A percentile compares a stretch with the other conserved stretches of the same genome.
Conservation (phyloP, 148 eudicot genomes). For the Amaranthus cruentus region DNA sequence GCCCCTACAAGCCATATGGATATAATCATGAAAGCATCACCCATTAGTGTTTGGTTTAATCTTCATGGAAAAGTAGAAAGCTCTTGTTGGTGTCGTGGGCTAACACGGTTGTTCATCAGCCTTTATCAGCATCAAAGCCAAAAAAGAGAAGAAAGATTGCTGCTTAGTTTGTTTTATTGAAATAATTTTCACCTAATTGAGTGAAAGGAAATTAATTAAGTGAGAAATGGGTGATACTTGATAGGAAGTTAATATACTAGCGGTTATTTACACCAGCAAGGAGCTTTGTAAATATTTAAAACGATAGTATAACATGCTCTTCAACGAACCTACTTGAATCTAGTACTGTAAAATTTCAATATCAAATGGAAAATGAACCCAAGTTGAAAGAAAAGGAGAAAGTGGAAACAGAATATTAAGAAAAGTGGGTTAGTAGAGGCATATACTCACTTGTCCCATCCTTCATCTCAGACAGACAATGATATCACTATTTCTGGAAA, state of each 20-base stretch:
- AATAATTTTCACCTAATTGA: conserved; percentile 1
- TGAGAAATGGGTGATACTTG: neutral
- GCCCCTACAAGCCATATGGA: conserved; percentile 28
- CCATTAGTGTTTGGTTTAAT: conserved; percentile 12
- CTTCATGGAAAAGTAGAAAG: conserved; percentile 22
- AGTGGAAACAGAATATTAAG: neutral
- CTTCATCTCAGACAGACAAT: neutral
- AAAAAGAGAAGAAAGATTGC: neutral
- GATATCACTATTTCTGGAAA: conserved; percentile 24
- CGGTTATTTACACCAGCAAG: too few species aligned
- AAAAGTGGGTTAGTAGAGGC: neutral
- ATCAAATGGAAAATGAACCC: neutral
- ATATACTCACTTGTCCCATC: conserved; percentile 9
- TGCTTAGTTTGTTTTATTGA: neutral
- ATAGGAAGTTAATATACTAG: neutral
- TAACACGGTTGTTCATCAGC: conserved; percentile 10
- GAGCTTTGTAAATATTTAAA: neutral
- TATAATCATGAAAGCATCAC: conserved; percentile 2
- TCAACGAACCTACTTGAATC: neutral
- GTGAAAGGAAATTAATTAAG: neutral
- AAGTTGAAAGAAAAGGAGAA: neutral
- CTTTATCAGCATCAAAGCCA: conserved; percentile 7
- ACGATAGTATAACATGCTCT: neutral
- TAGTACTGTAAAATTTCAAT: neutral
- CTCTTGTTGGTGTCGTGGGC: conserved; percentile 23